Base-by-base conservation (phyloP, 495 filamentous ascomycete species). In the Corynascus novoguineensis region DNA sequence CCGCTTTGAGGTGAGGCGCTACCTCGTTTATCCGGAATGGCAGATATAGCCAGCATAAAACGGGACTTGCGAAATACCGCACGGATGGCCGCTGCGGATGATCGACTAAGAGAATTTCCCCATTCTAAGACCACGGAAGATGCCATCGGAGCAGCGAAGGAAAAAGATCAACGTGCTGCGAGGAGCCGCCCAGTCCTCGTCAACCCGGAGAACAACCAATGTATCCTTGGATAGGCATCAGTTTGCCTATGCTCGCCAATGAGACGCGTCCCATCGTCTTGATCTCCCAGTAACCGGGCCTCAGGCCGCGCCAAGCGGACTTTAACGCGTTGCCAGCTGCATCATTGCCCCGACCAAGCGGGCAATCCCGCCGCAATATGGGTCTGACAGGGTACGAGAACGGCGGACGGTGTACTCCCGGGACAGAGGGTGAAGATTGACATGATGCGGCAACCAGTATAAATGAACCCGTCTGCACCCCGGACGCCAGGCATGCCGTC, bases 401-500 rank as follows among this genome's bases (percentile, higher is more conserved):
- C 14, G n/a, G 50, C 50, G 38, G 50, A 53, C 35, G n/a, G 7
- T 8, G 24, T 42, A 11, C n/a, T 44, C 37, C 50, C 17, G 32
- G 51, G n/a, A 45, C 46, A 9, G 37, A 28, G 15, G 28, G 1
- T 11, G n/a, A 54, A 40, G 28, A 24, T 45, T 14, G 5, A 42
- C 51, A 34, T 24, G 17, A 29, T 27, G 14, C 1, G 35, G 41
- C 35, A 57, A 50, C 50, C 9, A 57, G 54, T 24, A 42, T 57
- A 57, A 57, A 57, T 50, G 31, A 15, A 28, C n/a, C 45, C 54
- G 24, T 42, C 45, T 50, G 22, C 21, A 38, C 31, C 53, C 44
- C 31, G 38, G 9, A 3, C 1, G 10, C 5, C 15, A 32, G n/a
- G 38, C 40, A n/a, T 34, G 3, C 24, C 25, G 35, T 8, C 14